Base-by-base conservation (phyloP, 2,329 filamentous ascomycete genomes). In the Anthostomella pinea region DNA sequence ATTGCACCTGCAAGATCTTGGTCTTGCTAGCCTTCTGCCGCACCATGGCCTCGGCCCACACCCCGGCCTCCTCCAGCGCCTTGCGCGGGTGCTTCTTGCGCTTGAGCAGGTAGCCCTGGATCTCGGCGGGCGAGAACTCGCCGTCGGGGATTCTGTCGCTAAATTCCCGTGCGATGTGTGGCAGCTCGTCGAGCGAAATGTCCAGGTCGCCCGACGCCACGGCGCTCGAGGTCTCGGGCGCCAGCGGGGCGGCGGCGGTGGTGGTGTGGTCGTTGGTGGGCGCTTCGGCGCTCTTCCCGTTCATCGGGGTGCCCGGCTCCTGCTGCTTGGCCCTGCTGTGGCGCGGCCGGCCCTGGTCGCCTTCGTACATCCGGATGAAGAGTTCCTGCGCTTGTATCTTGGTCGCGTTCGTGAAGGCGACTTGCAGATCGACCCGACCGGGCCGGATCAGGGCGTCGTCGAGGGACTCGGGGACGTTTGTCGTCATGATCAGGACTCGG, bases 401-500 rank as follows among this genome's bases (percentile, higher is more conserved):
- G 2, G 72, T 76, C 2, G 79, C 77, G 43, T 76, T 74, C 15
- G 65, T 70, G 59, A 89, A 85, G 8, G 67, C 67, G 1, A 89
- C 76, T 49, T 84, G 78, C 25, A 83, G 66, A 45, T 90, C 85
- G 4, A 90, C 80, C 2, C 84, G 72, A 1, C 85, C 85, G 0
- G 86, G 84, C 0, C 85, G 72, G 32, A 89, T 81, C 5, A 93
- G 71, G 0, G 85, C 85, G 29, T 81, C 73, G 54, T 90, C 85
- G 0, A 91, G 74, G 10, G 76, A 71, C 50, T 90, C 81, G 3
- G 83, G 82, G 41, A 79, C 75, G 61, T 91, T 93, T 20, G 84
- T 88, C 0, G 86, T 90, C 83, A 90, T 88, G 64, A 91, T 81
- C 13, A 91, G 73, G 9, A 91, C 77, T 29, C 85, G 77, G 17